phyloP scores from a whole-genome alignment of 1,139 yeast genomes.

The Kluyveromyces sp. region DNA sequence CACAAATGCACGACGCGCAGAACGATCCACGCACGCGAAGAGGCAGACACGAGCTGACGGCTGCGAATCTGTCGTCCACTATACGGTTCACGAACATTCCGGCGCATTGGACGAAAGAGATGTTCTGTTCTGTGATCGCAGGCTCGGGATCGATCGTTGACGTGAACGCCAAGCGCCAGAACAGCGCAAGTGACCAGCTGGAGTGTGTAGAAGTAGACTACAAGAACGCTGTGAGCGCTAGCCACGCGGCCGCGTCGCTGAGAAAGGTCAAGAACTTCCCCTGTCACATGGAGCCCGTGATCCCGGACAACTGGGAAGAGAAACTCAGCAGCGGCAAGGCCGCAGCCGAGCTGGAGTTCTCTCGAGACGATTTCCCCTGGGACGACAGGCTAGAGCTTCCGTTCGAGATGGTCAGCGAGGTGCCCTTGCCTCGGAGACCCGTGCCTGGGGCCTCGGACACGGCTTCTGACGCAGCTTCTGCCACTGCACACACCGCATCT shows the following conservation, averaged over 20 bases:
- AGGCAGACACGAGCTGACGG: constrained; percentile 27
- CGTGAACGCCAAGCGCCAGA: constrained; percentile 16
- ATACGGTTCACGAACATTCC: constrained; percentile 27
- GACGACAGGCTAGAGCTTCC: constrained; percentile 27
- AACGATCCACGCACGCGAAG: constrained; percentile 29
- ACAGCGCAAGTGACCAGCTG: neutral
- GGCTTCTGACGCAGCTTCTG: constrained; percentile 3
- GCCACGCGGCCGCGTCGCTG: constrained; percentile 21
- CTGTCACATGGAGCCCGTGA: constrained; percentile 22
- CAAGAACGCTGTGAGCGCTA: constrained; percentile 11
- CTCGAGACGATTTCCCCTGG: constrained; percentile 31
- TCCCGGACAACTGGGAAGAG: constrained; percentile 21
- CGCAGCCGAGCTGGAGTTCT: constrained; percentile 19
- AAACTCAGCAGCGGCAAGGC: constrained; percentile 9
- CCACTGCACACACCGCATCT: constrained; percentile 9
- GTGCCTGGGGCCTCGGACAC: constrained; percentile 1
- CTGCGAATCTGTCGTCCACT: constrained; percentile 26
- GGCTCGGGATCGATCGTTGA: constrained; percentile 30
- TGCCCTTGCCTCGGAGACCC: constrained; percentile 30
- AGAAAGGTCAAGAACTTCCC: constrained; percentile 24
- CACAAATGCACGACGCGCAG: constrained; percentile 6
- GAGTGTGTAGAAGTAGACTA: constrained; percentile 4
- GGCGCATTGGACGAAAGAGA: constrained; percentile 26
- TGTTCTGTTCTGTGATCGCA: constrained; percentile 27
- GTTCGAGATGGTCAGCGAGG: constrained; percentile 31